Evolutionary conservation across 1,284 basidiomycete genomes (phyloP).

Genomic region (Kwoniella shivajii): DNA sequence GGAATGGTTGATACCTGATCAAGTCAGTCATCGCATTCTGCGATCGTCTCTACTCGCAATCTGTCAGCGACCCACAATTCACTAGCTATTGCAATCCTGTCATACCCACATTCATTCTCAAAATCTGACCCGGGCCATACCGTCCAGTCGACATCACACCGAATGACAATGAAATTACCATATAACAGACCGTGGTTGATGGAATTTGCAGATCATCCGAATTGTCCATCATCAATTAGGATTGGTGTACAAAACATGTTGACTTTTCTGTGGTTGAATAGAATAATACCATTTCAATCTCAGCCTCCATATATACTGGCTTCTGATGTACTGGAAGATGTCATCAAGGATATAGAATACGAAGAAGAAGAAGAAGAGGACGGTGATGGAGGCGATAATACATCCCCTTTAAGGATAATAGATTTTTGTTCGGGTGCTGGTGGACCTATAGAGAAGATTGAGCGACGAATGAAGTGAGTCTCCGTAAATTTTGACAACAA

Average conservation of each 20-base stretch:
- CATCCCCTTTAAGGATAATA: conserved; percentile 25
- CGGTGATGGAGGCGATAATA: conserved; percentile 6
- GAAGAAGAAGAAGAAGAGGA: conserved; percentile 7
- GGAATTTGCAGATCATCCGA: conserved; percentile 44
- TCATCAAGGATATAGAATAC: conserved; percentile 31
- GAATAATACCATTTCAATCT: conserved; percentile 32
- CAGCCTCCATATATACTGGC: conserved; percentile 34
- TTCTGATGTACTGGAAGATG: conserved; percentile 30
- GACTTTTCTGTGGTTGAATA: conserved; percentile 38
- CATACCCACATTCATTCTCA: neutral
- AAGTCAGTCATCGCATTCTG: too few relatives aligned
- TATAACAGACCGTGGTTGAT: conserved; percentile 36
- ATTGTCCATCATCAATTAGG: conserved; percentile 35
- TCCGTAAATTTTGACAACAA: neutral
- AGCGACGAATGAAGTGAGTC: conserved; percentile 44
- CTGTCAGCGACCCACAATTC: too few relatives aligned
- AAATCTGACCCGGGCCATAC: neutral
- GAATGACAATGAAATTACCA: conserved; percentile 23
- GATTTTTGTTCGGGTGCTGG: conserved; percentile 49
- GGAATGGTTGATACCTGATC: too few relatives aligned
- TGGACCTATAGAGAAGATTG: conserved; percentile 39
- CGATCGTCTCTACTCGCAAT: too few relatives aligned
- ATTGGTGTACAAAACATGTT: conserved; percentile 34
- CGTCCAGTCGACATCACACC: neutral
- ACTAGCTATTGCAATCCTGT: too few relatives aligned